Conservation (phyloP, 1,284 basidiomycete genomes). For the Malassezia restricta region DNA sequence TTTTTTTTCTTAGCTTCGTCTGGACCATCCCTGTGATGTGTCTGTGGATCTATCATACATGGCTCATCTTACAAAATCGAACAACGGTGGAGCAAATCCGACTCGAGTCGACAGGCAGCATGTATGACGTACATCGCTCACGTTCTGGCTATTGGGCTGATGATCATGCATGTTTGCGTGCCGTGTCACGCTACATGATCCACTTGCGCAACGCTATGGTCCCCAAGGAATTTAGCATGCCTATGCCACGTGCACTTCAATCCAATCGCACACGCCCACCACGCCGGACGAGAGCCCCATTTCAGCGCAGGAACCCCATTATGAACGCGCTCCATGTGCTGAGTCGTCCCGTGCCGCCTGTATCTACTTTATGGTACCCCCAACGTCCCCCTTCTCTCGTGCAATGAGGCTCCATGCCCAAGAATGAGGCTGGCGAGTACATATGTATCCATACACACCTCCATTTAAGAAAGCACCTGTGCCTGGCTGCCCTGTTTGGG, state of each 20-base stretch:
- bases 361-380: neutral
- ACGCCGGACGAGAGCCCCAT: constrained; percentile 3
- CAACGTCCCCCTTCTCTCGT: neutral
- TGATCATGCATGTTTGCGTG: neutral
- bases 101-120: constrained; percentile 23
- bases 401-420: neutral
- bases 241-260: neutral
- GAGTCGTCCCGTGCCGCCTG: neutral
- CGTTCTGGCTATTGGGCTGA: neutral
- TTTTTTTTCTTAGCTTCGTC: constrained; percentile 28
- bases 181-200: neutral
- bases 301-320: neutral
- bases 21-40: constrained; percentile 23
- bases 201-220: constrained; percentile 5
- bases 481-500: too few species aligned
- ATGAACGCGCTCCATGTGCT: constrained; percentile 6
- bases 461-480: too few species aligned
- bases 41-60: constrained; percentile 34
- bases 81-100: constrained; percentile 45
- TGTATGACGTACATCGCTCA: constrained; percentile 26
- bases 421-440: too few species aligned
- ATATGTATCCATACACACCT: too few species aligned
- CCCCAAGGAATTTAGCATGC: constrained; percentile 4
- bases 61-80: constrained; percentile 32
- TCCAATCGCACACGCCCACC: neutral